Percentiles rank a stretch among this genome's conserved stretches.
These are phyloP conservation scores for Vitis rotundifolia DNA, from an alignment of 164 flowering plant genomes.

Conservation along the genomic window DNA sequence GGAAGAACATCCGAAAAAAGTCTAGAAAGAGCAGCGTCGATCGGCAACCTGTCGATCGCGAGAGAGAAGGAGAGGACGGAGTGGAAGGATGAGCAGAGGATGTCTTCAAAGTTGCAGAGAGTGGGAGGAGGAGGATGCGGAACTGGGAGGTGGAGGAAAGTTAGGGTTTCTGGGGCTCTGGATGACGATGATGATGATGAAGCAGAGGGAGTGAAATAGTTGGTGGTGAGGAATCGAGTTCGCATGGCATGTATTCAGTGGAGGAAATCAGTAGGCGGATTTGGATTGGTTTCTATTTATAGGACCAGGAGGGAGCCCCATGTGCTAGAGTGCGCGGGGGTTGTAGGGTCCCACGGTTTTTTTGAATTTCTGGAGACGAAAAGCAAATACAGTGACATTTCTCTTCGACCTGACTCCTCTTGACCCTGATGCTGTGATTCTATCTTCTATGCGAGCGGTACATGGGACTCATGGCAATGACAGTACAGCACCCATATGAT, in stretches of 20 bases:
- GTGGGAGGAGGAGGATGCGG: conserved; percentile 34
- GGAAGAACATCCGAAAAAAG: conserved; percentile 66
- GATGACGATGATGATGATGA: conserved; percentile 6
- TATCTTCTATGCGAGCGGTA: too few relatives aligned
- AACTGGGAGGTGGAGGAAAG: conserved; percentile 45
- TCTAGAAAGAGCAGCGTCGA: conserved; percentile 49
- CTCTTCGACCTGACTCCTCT: too few relatives aligned
- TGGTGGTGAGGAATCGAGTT: conserved; percentile 65
- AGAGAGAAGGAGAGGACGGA: conserved; percentile 18
- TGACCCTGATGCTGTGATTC: too few relatives aligned
- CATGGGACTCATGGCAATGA: too few relatives aligned
- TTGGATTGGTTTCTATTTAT: background rate
- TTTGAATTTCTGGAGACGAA: background rate
- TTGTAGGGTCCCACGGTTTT: too few relatives aligned
- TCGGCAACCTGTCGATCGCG: conserved; percentile 34
- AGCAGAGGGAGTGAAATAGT: conserved; percentile 39
- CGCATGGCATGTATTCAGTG: conserved; percentile 39
- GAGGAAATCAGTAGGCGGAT: too few relatives aligned
- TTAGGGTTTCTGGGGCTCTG: conserved; percentile 29
- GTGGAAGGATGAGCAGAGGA: conserved; percentile 22
- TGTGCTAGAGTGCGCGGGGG: too few relatives aligned
- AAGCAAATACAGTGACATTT: too few relatives aligned
- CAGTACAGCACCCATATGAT: too few relatives aligned
- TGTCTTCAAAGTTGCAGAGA: conserved; percentile 15
- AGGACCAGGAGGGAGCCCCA: too few relatives aligned